These are phyloP conservation scores for Auriscalpium orientale DNA, from an alignment of 768 basidiomycete genomes.

Conservation along the genomic window DNA sequence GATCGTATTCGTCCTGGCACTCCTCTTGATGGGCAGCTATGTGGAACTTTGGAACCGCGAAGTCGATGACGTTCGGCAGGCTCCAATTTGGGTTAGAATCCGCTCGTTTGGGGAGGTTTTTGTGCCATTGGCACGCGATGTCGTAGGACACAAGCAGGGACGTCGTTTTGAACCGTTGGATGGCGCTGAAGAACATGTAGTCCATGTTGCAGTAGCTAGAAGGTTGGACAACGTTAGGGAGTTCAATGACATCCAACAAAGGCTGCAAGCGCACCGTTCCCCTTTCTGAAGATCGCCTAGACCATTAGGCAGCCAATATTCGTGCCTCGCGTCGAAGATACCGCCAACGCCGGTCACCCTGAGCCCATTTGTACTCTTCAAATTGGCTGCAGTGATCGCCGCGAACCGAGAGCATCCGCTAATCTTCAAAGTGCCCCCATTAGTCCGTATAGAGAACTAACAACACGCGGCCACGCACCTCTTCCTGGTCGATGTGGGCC, in stretches of 20 bases:
- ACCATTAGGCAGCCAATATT: background rate
- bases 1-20: slow-evolving; percentile 23
- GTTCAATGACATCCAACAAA: no score
- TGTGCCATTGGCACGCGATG: slow-evolving; percentile 22
- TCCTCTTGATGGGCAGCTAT: slow-evolving; percentile 17
- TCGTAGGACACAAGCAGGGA: slow-evolving; percentile 13
- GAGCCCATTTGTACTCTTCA: background rate
- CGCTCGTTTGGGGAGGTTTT: background rate
- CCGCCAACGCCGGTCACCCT: background rate
- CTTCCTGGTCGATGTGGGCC: background rate
- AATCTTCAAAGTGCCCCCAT: background rate
- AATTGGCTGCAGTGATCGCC: background rate
- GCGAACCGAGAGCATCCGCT: background rate
- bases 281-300: background rate
- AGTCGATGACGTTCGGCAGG: background rate
- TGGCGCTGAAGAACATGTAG: background rate
- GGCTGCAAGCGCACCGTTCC: background rate
- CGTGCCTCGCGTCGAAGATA: background rate
- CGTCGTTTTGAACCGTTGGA: background rate
- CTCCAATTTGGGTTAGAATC: background rate
- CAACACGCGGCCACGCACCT: background rate
- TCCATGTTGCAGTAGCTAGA: background rate
- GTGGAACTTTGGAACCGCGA: slow-evolving; percentile 27
- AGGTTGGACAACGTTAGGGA: background rate
- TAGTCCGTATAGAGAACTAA: background rate